phyloP scores from a whole-genome alignment of 257 asterid species.

The Gentiana macrophylla region DNA sequence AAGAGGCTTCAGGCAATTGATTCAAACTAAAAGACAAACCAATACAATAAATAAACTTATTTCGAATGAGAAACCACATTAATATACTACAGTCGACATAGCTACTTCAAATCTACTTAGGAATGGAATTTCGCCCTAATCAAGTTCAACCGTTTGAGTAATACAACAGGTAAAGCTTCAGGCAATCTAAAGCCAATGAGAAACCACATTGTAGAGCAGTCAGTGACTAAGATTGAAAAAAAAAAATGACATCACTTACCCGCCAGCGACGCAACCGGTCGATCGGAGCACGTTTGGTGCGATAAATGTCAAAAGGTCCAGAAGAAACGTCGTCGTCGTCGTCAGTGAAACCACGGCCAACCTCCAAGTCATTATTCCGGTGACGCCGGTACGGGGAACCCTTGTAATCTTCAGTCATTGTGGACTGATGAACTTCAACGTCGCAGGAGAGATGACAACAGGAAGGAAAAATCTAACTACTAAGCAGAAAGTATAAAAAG shows the following conservation, averaged over 20 bases:
- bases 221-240: neutral
- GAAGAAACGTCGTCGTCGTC: constrained; percentile 36
- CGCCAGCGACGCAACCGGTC: constrained; percentile 77
- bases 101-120: too few species aligned
- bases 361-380: constrained; percentile 33
- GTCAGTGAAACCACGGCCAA: constrained; percentile 23
- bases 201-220: neutral
- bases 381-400: constrained; percentile 45
- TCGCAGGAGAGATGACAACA: constrained; percentile 80
- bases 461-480: too few species aligned
- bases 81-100: too few species aligned
- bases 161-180: too few species aligned
- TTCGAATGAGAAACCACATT: too few species aligned
- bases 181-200: too few species aligned
- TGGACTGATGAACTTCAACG: constrained; percentile 6
- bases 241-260: constrained; percentile 34
- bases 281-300: constrained; percentile 78
- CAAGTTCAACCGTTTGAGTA: too few species aligned
- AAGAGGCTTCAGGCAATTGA: too few species aligned
- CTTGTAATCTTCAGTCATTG: constrained; percentile 9
- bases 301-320: constrained; percentile 56
- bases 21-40: too few species aligned
- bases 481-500: too few species aligned
- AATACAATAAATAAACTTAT: too few species aligned
- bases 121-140: too few species aligned